Conservation (phyloP, 2,329 filamentous ascomycete genomes). For the Aspergillus pseudoviridinutans region DNA sequence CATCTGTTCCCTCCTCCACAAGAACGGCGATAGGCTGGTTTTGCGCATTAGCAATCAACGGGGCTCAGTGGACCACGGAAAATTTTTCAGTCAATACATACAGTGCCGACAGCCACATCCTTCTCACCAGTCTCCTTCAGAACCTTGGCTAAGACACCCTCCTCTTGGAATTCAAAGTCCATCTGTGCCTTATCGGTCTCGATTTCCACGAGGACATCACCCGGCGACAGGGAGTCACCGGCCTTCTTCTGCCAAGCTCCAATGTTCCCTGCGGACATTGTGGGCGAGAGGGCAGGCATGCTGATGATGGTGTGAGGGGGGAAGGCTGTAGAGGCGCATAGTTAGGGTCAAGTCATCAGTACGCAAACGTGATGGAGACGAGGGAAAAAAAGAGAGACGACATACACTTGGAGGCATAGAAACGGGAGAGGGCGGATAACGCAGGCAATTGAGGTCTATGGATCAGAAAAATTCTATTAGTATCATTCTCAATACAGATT, state of each 20-base stretch:
- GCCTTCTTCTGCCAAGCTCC: slow-evolving; percentile 97
- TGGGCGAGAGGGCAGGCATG: slow-evolving; percentile 97
- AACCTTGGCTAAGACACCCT: slow-evolving; percentile 91
- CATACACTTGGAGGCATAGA: slow-evolving; percentile 67
- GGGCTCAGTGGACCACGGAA: slow-evolving; percentile 5
- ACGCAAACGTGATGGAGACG: slow-evolving; percentile 7
- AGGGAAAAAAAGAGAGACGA: slow-evolving; percentile 11
- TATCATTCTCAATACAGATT: slow-evolving; percentile 1
- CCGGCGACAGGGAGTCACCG: slow-evolving; percentile 80
- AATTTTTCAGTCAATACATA: slow-evolving; percentile 52
- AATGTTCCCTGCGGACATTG: slow-evolving; percentile 96
- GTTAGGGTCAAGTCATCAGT: slow-evolving; percentile 16
- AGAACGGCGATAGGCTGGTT: slow-evolving; percentile 87
- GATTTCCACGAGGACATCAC: slow-evolving; percentile 95
- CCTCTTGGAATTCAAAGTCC: slow-evolving; percentile 99
- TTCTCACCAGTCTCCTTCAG: slow-evolving; percentile 90
- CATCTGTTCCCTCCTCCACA: slow-evolving; percentile 85
- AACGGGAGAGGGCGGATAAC: slow-evolving; percentile 59
- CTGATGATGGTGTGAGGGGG: slow-evolving; percentile 91
- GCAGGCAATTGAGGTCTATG: slow-evolving; percentile 46
- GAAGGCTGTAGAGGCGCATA: slow-evolving; percentile 62
- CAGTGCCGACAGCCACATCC: slow-evolving; percentile 89
- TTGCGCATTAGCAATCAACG: slow-evolving; percentile 22
- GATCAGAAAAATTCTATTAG: slow-evolving; percentile 17
- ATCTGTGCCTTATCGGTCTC: slow-evolving; percentile 99